Base-by-base conservation (phyloP, 495 filamentous ascomycete species). In the Penicillium coprophilum region DNA sequence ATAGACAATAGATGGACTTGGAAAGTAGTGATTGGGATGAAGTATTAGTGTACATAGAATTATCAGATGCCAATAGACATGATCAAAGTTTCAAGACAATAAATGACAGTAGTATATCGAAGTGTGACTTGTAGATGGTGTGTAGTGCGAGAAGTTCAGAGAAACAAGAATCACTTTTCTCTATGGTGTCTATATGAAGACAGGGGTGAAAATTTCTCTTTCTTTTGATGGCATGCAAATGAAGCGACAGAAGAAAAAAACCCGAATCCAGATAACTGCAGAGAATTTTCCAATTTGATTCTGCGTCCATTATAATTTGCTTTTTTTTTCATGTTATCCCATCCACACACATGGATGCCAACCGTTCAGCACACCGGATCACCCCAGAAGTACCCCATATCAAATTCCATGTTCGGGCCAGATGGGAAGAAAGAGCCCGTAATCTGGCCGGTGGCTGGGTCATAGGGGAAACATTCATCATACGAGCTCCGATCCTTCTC, bases 401-500 rank as follows among this genome's bases (percentile, higher is more conserved):
- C 72, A 50, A 75, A 47, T 39, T 74, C 69, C 44, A 76, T n/a
- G 24, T 69, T 71, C 4, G 61, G 44, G 19, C 57, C 64, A 3
- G 56, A 41, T 21, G 71, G 74, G 58, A 77, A 77, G 46, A 77
- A 75, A 6, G 74, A 75, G 9, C 71, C 72, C 1, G 71, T 75
- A 2, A 77, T 68, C 44, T 77, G 74, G 15, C 72, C 72, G n/a
- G 71, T 74, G 30, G 56, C 60, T 20, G 72, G 69, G 39, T 77
- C 74, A 43, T 73, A 77, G 1, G 74, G 74, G 41, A 75, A 60
- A 21, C 62, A 71, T 15, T 71, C 71, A n/a, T 75, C 72, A 41
- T 66, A 71, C 3, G 59, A 46, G 50, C 61, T 68, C 19, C 41
- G 50, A 17, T 59, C 51, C 32, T 62, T 71, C 9, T 72, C 69